phyloP scores from a whole-genome alignment of 805 yeast genomes.

The Metahyphopichia silvanorum region DNA sequence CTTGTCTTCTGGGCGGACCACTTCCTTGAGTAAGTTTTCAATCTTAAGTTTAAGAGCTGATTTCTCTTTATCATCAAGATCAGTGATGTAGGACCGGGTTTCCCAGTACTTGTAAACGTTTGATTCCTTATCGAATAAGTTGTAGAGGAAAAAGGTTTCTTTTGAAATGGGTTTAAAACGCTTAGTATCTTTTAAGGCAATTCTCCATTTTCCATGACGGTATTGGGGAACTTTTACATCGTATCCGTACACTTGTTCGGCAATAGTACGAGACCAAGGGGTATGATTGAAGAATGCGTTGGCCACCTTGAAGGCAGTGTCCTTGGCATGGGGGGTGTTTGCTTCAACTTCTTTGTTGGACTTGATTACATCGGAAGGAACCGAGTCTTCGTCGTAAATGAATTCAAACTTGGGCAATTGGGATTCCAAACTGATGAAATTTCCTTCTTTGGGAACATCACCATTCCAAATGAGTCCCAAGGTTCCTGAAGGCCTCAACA shows the following conservation, averaged over 20 bases:
- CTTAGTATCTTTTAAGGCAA: constrained; percentile 27
- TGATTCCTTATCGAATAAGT: constrained; percentile 27
- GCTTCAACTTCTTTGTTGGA: neutral
- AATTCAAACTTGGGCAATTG: constrained; percentile 6
- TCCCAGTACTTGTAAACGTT: constrained; percentile 49
- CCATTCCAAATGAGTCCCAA: constrained; percentile 61
- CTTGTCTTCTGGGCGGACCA: constrained; percentile 10
- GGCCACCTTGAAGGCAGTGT: constrained; percentile 4
- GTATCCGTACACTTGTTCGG: constrained; percentile 27
- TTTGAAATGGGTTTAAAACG: constrained; percentile 30
- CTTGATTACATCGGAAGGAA: constrained; percentile 7
- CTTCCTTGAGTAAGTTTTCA: constrained; percentile 21
- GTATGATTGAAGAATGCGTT: constrained; percentile 15
- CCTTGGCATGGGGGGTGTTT: neutral
- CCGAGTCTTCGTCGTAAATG: constrained; percentile 3
- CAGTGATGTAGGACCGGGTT: constrained; percentile 53
- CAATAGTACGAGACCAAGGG: constrained; percentile 37
- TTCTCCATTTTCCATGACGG: constrained; percentile 46
- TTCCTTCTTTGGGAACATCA: constrained; percentile 26
- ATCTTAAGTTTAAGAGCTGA: constrained; percentile 24
- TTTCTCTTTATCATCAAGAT: constrained; percentile 35
- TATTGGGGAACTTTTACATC: constrained; percentile 57
- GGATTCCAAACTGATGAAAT: constrained; percentile 2
- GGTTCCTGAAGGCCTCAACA: constrained; percentile 45
- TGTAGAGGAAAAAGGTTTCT: constrained; percentile 30